Conservation (phyloP, 1,139 yeast species). For the Yamadazyma sp. region DNA sequence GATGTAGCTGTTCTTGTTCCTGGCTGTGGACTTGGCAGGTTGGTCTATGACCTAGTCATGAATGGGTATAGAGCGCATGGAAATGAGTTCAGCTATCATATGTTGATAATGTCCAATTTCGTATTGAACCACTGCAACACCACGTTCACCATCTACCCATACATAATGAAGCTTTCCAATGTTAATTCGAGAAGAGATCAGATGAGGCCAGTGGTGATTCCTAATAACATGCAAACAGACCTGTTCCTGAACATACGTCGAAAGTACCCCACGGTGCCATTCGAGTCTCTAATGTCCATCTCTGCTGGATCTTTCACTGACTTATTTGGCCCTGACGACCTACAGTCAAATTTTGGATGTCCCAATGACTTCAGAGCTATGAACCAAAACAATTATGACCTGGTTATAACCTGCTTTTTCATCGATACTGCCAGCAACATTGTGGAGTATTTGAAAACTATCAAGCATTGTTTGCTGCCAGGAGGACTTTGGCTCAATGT, state of each 20-base stretch:
- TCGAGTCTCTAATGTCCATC: slow-evolving; percentile 66
- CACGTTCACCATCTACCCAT: slow-evolving; percentile 51
- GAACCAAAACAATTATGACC: slow-evolving; percentile 46
- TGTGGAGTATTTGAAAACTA: slow-evolving; percentile 63
- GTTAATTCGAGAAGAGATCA: slow-evolving; percentile 45
- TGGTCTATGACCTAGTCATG: slow-evolving; percentile 69
- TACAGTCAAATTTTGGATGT: slow-evolving; percentile 9
- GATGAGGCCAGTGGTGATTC: slow-evolving; percentile 47
- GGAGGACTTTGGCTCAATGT: slow-evolving; percentile 79
- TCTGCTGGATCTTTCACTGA: slow-evolving; percentile 80
- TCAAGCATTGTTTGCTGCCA: slow-evolving; percentile 49
- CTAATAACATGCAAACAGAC: slow-evolving; percentile 49
- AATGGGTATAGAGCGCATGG: slow-evolving; percentile 79
- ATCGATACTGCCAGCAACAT: slow-evolving; percentile 78
- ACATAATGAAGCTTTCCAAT: slow-evolving; percentile 52
- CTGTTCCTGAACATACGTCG: slow-evolving; percentile 21
- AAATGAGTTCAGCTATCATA: slow-evolving; percentile 80
- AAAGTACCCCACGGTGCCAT: slow-evolving; percentile 40
- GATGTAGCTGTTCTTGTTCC: slow-evolving; percentile 61
- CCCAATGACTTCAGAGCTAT: slow-evolving; percentile 43
- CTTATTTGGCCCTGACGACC: slow-evolving; percentile 56
- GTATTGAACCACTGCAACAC: slow-evolving; percentile 55
- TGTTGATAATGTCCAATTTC: slow-evolving; percentile 69
- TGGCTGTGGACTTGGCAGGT: slow-evolving; percentile 81
- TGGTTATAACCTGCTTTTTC: slow-evolving; percentile 71